Evolutionary conservation across 2,329 filamentous ascomycete genomes (phyloP).

Genomic region (Cercospora sesami): DNA sequence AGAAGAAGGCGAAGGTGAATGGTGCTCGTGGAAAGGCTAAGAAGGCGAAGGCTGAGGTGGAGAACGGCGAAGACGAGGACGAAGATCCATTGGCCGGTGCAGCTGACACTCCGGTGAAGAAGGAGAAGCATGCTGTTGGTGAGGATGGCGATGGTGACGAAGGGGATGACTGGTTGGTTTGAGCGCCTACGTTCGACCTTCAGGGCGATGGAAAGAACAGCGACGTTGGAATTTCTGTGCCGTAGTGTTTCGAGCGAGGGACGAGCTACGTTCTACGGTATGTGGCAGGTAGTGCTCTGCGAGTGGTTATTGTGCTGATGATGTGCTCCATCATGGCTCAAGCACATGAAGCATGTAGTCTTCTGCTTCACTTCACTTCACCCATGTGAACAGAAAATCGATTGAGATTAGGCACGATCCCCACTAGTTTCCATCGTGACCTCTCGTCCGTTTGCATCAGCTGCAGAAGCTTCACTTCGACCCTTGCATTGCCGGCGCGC

Average conservation of each 20-base stretch:
- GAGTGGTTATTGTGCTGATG: not conserved
- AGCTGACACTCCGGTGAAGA: not conserved
- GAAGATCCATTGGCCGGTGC: not conserved
- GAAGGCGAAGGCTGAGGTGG: not conserved
- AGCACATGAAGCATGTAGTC: not conserved
- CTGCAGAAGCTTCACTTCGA: not conserved
- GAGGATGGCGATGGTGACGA: not conserved
- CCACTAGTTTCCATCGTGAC: constrained; percentile 5
- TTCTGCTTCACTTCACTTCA: constrained; percentile 10
- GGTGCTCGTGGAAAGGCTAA: constrained; percentile 12
- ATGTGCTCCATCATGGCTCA: not conserved
- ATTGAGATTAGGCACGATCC: not conserved
- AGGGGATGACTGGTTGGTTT: constrained; percentile 14
- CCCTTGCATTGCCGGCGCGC: not conserved
- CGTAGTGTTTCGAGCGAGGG: not conserved
- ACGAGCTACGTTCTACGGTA: not conserved
- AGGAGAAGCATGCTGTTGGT: constrained; percentile 1
- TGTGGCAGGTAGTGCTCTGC: not conserved
- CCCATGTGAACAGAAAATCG: not conserved
- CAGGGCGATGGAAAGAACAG: not conserved
- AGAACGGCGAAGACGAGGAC: not conserved
- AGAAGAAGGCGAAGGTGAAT: constrained; percentile 15
- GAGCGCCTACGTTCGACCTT: not conserved
- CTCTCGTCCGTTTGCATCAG: constrained; percentile 7
- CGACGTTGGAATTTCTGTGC: not conserved